These are phyloP conservation scores for Pythium guiyangense DNA, from an alignment of 352 stramenopile species.

Conservation along the genomic window DNA sequence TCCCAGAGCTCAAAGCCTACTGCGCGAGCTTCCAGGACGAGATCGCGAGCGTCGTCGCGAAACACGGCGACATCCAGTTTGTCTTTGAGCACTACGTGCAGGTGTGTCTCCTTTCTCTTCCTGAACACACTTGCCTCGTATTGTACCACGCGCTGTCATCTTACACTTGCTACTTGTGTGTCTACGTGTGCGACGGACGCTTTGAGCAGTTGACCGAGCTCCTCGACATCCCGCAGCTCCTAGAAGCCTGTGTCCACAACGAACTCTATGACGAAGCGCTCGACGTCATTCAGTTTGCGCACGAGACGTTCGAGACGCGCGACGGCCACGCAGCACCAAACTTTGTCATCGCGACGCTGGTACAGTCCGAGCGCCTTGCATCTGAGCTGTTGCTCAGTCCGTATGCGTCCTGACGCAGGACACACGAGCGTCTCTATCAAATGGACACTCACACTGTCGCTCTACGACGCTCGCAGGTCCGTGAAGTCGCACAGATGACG, in stretches of 20 bases:
- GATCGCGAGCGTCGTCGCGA: constrained; percentile 46
- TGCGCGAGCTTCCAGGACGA: constrained; percentile 52
- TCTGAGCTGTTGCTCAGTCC: no score
- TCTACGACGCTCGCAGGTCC: constrained; percentile 18
- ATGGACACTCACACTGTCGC: not conserved
- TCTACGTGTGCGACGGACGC: not conserved
- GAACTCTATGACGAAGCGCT: constrained; percentile 96
- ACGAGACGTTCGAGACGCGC: constrained; percentile 56
- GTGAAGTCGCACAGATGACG: constrained; percentile 65
- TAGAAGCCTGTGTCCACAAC: constrained; percentile 96
- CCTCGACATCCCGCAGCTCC: constrained; percentile 96
- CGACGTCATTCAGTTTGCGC: constrained; percentile 93
- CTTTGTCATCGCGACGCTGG: constrained; percentile 58
- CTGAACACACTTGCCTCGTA: no score
- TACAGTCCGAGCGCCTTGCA: constrained; percentile 9
- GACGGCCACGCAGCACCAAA: constrained; percentile 26
- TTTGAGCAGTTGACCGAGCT: constrained; percentile 90
- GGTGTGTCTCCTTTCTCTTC: no score
- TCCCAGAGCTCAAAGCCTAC: constrained; percentile 55
- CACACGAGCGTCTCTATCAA: not conserved
- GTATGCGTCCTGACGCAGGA: no score
- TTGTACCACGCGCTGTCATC: not conserved
- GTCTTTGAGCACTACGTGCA: constrained; percentile 89
- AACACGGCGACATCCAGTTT: constrained; percentile 84
- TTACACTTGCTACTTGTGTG: no score